Evolutionary conservation across 73 alveolate species (phyloP).

Genomic region (Paramecium tetraurelia): DNA sequence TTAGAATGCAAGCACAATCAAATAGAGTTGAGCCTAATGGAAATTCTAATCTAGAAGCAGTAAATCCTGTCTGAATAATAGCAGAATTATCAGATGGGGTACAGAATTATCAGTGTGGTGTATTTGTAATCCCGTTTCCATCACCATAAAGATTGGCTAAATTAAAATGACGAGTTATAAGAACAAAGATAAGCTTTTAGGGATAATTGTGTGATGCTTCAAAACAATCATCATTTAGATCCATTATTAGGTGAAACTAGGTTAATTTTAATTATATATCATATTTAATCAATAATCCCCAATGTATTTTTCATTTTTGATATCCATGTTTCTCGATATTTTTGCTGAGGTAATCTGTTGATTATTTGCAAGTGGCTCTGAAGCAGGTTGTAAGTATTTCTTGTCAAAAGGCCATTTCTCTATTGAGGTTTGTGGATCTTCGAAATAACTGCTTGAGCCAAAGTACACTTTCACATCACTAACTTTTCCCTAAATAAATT

Average conservation of each 20-base stretch:
- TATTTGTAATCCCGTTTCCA: neutral
- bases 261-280: neutral
- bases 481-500: conserved; percentile 17
- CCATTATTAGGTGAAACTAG: conserved; percentile 12
- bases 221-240: neutral
- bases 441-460: conserved; percentile 36
- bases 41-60: neutral
- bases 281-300: conserved; percentile 1
- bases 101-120: neutral
- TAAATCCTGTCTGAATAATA: neutral
- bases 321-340: conserved; percentile 1
- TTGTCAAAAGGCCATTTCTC: conserved; percentile 49
- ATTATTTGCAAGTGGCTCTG: neutral
- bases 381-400: neutral
- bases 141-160: neutral
- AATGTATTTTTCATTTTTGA: neutral
- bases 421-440: conserved; percentile 13
- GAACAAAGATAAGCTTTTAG: neutral
- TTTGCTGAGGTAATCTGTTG: neutral
- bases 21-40: neutral
- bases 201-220: neutral
- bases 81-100: neutral
- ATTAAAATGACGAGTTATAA: neutral
- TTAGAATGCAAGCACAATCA: neutral
- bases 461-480: conserved; percentile 23